Evolutionary conservation across 2,329 filamentous ascomycete genomes (phyloP), one percentile per base, ranked within the genome.

Genomic region (Colletotrichum sp.): DNA sequence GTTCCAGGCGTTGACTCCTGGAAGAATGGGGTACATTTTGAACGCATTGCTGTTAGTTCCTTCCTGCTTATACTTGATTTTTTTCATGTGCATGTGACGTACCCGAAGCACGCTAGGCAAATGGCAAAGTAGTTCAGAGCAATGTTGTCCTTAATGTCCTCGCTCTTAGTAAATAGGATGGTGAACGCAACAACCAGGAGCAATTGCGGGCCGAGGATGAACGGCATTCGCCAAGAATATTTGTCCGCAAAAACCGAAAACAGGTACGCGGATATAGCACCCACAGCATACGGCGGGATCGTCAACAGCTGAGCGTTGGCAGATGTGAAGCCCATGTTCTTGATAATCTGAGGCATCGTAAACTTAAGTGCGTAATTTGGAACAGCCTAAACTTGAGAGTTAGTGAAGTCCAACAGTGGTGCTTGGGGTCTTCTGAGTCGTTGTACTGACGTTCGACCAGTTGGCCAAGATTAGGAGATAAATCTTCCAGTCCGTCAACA

Each of bases 401-500:
- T 0, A 52, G 43, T 52, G 0, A 13, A 4, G 43, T 13, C 43
- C 43, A 48, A n/a, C 18, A 10, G 4, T 1, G 10, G 9, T 7
- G 9, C 2, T 12, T 10, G 39, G 18, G 18, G 39, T 14, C 16
- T 48, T 1, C 39, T 10, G 8, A 21, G 39, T 43, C 39, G 39
- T n/a, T n/a, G 16, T 48, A 52, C 43, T 52, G 0, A 86, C 81
- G 61, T 87, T 87, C 24, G 83, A 87, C 83, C 84, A 86, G 78
- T 84, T 87, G 67, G 83, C 83, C 21, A 89, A 80, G 26, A 86
- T 85, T 8, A 89, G 76, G 12, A 84, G 79, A 74, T 84, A 86
- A 16, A 85, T 86, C 79, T 90, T 88, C 84, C 87, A 89, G 78
- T 90, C 88, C 7, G 81, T 82, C 1, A 89, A 69, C 5, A 89